Evolutionary conservation across 768 basidiomycete species (phyloP).

Genomic region (Sarcodon aspratus): DNA sequence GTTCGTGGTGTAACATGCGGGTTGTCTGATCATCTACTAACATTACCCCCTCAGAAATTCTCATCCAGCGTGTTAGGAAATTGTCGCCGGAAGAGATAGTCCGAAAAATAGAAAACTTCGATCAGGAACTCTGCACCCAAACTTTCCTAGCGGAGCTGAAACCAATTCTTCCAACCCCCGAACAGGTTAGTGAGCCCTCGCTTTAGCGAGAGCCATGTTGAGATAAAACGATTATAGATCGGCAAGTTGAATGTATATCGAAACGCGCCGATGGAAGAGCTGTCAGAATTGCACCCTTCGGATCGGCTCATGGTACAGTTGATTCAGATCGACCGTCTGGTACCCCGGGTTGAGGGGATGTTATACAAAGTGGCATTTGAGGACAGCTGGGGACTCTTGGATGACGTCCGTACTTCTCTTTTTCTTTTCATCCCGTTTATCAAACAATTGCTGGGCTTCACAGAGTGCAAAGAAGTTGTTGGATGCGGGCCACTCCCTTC

Average conservation of each 20-base stretch:
- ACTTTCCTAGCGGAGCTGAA: constrained; percentile 84
- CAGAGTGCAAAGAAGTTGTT: constrained; percentile 75
- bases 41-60: constrained; percentile 52
- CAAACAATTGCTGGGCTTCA: constrained; percentile 1
- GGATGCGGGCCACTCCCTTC: constrained; percentile 69
- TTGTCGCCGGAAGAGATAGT: constrained; percentile 83
- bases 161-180: constrained; percentile 81
- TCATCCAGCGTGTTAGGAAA: constrained; percentile 79
- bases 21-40: not conserved
- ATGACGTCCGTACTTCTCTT: constrained; percentile 44
- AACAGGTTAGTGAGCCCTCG: constrained; percentile 44
- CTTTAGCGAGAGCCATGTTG: not conserved
- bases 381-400: constrained; percentile 71
- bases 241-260: constrained; percentile 87
- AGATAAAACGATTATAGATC: constrained; percentile 31
- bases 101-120: constrained; percentile 74
- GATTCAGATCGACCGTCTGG: constrained; percentile 86
- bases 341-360: constrained; percentile 91
- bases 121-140: constrained; percentile 78
- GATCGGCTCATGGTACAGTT: constrained; percentile 96
- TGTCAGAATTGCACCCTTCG: constrained; percentile 82
- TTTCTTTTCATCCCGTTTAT: not conserved
- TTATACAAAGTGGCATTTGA: constrained; percentile 83
- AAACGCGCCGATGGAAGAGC: constrained; percentile 76
- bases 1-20: constrained; percentile 32